phyloP scores from a whole-genome alignment of 2,329 filamentous ascomycete species.

The Monosporascus sp. region DNA sequence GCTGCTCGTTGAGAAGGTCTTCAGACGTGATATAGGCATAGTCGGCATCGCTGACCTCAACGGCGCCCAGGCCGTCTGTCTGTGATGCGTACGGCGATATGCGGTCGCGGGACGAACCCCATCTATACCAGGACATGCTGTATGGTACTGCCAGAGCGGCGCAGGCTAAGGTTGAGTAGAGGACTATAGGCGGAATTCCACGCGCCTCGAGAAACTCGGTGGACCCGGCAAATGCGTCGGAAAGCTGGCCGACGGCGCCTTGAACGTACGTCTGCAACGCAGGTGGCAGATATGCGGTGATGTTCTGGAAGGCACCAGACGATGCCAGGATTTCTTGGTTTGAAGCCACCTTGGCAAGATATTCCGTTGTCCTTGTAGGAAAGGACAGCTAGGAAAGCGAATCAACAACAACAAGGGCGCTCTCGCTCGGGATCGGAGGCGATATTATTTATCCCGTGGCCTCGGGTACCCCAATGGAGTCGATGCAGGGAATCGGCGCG shows the following conservation, averaged over 20 bases:
- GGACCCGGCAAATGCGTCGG: constrained; percentile 41
- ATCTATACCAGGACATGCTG: constrained; percentile 53
- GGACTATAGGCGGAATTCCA: constrained; percentile 43
- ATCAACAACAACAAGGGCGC: constrained; percentile 2
- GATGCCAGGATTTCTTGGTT: constrained; percentile 53
- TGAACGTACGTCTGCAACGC: constrained; percentile 50
- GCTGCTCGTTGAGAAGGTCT: constrained; percentile 50
- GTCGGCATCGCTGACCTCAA: constrained; percentile 69
- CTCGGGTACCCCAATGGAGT: background rate
- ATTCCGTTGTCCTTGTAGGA: constrained; percentile 30
- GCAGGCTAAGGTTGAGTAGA: constrained; percentile 47
- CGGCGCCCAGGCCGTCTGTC: constrained; percentile 39
- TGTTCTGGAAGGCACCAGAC: constrained; percentile 58
- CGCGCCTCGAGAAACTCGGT: constrained; percentile 49
- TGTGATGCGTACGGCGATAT: constrained; percentile 49
- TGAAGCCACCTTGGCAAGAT: constrained; percentile 58
- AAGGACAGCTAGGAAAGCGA: constrained; percentile 30
- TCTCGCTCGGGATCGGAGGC: background rate
- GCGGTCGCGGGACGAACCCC: constrained; percentile 38
- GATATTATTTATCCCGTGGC: constrained; percentile 5
- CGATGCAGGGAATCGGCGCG: background rate
- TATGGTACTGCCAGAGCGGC: constrained; percentile 45
- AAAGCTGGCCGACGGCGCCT: constrained; percentile 45
- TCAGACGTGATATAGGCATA: constrained; percentile 80
- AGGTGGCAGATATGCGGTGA: constrained; percentile 44